Conservation (phyloP, 352 stramenopile genomes). For the Peronosclerospora sorghi region DNA sequence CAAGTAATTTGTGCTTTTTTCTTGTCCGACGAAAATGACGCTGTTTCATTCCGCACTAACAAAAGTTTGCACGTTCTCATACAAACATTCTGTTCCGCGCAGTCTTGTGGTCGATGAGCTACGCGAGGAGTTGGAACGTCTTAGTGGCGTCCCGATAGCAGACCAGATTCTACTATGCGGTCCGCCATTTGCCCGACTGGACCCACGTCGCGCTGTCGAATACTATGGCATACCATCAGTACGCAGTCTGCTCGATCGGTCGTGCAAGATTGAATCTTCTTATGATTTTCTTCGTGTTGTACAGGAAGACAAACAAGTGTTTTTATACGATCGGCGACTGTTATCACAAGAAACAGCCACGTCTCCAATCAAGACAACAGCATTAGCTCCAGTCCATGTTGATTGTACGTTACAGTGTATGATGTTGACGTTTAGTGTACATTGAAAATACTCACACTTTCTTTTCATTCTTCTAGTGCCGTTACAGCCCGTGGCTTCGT, state of each 20-base stretch:
- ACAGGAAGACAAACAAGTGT: constrained; percentile 55
- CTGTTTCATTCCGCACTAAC: background rate
- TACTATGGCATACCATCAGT: constrained; percentile 57
- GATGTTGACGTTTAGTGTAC: background rate
- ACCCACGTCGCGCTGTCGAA: constrained; percentile 54
- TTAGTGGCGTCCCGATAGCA: constrained; percentile 41
- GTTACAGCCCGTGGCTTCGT: constrained; percentile 38
- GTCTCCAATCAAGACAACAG: constrained; percentile 14
- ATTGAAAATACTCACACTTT: constrained; percentile 1
- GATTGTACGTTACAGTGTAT: constrained; percentile 16
- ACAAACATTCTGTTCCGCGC: constrained; percentile 3
- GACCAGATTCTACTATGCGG: constrained; percentile 79
- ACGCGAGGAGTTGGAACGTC: constrained; percentile 41
- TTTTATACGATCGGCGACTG: constrained; percentile 75
- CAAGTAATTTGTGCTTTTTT: constrained; percentile 31
- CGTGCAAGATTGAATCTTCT: background rate
- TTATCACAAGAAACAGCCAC: constrained; percentile 50
- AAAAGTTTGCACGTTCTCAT: constrained; percentile 5
- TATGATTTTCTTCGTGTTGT: background rate
- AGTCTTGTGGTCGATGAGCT: constrained; percentile 65
- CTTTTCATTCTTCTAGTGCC: constrained; percentile 33
- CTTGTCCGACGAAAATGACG: background rate
- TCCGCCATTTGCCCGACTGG: constrained; percentile 62
- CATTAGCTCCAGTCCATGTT: constrained; percentile 35
- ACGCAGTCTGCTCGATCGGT: constrained; percentile 1